Percentiles rank a stretch among this genome's conserved stretches.
These are phyloP conservation scores for Thielaviopsis ethacetica DNA, from an alignment of 2,329 filamentous ascomycete genomes.

Conservation along the genomic window DNA sequence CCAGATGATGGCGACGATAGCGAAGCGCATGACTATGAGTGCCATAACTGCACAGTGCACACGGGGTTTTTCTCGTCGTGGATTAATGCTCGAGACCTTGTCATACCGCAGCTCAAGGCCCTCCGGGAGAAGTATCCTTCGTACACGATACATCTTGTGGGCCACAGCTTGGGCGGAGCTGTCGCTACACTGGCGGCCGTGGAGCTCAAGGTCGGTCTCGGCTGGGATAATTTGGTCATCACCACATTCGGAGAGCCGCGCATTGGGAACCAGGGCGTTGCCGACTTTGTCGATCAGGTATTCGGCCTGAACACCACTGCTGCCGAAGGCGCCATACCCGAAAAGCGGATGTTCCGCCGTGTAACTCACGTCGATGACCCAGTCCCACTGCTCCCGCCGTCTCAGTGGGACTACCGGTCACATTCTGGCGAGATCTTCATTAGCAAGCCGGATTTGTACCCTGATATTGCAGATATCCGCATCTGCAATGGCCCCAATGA, in stretches of 20 bases:
- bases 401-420: constrained; percentile 74
- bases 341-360: constrained; percentile 43
- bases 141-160: constrained; percentile 64
- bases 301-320: constrained; percentile 27
- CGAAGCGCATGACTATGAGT: constrained; percentile 30
- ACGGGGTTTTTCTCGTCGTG: constrained; percentile 78
- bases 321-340: constrained; percentile 15
- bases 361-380: constrained; percentile 81
- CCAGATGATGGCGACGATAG: constrained; percentile 24
- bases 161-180: constrained; percentile 84
- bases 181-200: constrained; percentile 76
- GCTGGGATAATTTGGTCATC: constrained; percentile 55
- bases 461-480: constrained; percentile 49
- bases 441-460: constrained; percentile 51
- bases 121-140: constrained; percentile 46
- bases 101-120: constrained; percentile 50
- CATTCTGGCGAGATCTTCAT: constrained; percentile 87
- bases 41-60: constrained; percentile 82
- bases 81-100: constrained; percentile 51
- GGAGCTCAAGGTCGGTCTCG: constrained; percentile 57
- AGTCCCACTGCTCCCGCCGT: constrained; percentile 69
- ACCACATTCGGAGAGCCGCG: constrained; percentile 89
- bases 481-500: constrained; percentile 61
- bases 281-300: constrained; percentile 35
- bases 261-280: constrained; percentile 41